A percentile compares a stretch with the other conserved stretches of the same genome.
Evolutionary conservation across 202 grass and related monocot species (phyloP).

Genomic region (Musa balbisiana): DNA sequence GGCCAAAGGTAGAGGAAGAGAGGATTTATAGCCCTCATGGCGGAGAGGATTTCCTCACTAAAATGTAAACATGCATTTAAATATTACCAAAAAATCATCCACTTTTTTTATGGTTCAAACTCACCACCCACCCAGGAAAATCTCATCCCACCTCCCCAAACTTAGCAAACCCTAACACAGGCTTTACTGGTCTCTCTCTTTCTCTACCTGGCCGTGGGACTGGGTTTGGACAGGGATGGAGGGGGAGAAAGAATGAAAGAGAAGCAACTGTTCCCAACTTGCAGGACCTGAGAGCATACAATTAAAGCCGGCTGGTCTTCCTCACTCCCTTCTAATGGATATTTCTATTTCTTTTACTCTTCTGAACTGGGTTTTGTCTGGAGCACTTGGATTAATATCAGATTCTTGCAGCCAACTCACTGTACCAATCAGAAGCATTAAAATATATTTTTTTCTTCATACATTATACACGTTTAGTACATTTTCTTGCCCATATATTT

Average conservation of each 20-base stretch:
- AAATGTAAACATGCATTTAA: slow-evolving; percentile 32
- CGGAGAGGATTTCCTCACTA: slow-evolving; percentile 11
- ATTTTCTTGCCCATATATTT: neutral
- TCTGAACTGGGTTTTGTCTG: slow-evolving; percentile 56
- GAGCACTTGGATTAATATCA: slow-evolving; percentile 50
- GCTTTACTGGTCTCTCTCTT: slow-evolving; percentile 1
- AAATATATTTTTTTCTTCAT: too few species aligned
- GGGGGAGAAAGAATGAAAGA: too few species aligned
- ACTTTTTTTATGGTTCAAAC: slow-evolving; percentile 31
- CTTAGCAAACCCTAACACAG: slow-evolving; percentile 21
- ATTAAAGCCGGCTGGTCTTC: neutral
- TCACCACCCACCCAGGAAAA: slow-evolving; percentile 11
- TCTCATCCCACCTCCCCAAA: slow-evolving; percentile 22
- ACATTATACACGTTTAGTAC: neutral
- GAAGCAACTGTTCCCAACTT: too few species aligned
- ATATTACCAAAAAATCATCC: slow-evolving; percentile 7
- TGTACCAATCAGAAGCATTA: slow-evolving; percentile 34
- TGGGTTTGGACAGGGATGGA: slow-evolving; percentile 6
- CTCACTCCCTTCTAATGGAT: neutral
- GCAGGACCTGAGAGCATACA: too few species aligned
- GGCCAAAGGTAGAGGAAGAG: neutral
- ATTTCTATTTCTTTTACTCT: slow-evolving; percentile 20
- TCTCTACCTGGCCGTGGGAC: slow-evolving; percentile 6
- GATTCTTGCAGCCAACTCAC: slow-evolving; percentile 46
- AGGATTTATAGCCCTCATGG: slow-evolving; percentile 43